Conservation (phyloP, 352 stramenopile species). For the Phytophthora palmivora region DNA sequence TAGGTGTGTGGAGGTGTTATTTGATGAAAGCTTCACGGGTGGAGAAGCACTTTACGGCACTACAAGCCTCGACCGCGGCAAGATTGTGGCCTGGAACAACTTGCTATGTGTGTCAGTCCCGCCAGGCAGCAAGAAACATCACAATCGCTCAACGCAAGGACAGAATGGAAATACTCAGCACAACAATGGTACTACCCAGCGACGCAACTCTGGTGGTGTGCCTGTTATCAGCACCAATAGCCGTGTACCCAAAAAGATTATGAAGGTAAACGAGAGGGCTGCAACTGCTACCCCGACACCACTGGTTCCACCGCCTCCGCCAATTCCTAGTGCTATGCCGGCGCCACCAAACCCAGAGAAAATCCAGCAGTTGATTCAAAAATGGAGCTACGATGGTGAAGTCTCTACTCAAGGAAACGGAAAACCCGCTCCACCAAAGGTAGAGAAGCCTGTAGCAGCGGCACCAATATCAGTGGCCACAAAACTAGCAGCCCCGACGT, state of each 20-base stretch:
- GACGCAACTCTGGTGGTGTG: conserved; percentile 13
- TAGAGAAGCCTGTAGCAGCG: conserved; percentile 1
- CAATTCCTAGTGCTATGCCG: conserved; percentile 48
- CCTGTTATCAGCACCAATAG: conserved; percentile 35
- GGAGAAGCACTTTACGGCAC: conserved; percentile 95
- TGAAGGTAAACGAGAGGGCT: conserved; percentile 31
- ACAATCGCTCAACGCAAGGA: conserved; percentile 17
- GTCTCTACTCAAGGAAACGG: conserved; percentile 20
- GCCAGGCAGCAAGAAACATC: conserved; percentile 33
- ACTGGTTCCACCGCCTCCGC: conserved; percentile 37
- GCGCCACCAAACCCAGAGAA: conserved; percentile 57
- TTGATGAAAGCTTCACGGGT: conserved; percentile 97
- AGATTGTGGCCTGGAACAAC: conserved; percentile 95
- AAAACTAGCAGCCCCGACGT: conserved; percentile 18
- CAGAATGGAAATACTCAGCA: conserved; percentile 23
- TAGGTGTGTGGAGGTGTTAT: conserved; percentile 98
- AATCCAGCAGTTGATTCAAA: conserved; percentile 69
- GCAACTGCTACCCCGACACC: conserved; percentile 6
- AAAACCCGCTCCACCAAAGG: conserved; percentile 5
- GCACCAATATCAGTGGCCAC: conserved; percentile 1
- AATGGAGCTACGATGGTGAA: conserved; percentile 58
- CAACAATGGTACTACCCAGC: conserved; percentile 16
- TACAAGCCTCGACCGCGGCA: conserved; percentile 95
- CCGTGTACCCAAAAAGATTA: conserved; percentile 30
- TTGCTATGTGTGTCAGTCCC: conserved; percentile 74